phyloP scores from a whole-genome alignment of 2,329 filamentous ascomycete genomes.

The Sphaerulina vaccinii region DNA sequence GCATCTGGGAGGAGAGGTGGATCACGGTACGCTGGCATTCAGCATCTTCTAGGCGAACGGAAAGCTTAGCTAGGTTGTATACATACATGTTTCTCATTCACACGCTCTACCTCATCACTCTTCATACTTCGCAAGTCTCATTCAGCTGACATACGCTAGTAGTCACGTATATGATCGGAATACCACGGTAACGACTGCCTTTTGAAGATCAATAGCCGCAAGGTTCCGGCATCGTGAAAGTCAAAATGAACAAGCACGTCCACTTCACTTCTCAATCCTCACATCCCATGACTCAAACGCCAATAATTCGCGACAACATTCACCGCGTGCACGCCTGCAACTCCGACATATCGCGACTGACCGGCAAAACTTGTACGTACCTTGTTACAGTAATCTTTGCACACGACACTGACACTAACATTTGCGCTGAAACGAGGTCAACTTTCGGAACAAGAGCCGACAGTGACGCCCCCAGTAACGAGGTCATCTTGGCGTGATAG shows the following conservation, averaged over 20 bases:
- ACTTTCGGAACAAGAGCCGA: too few relatives aligned
- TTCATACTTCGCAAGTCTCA: too few relatives aligned
- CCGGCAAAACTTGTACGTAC: too few relatives aligned
- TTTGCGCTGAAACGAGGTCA: too few relatives aligned
- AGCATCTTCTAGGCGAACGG: not conserved
- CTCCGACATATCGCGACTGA: too few relatives aligned
- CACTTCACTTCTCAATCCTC: not conserved
- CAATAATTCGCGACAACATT: not conserved
- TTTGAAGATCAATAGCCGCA: not conserved
- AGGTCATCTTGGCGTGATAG: too few relatives aligned
- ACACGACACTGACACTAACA: too few relatives aligned
- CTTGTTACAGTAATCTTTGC: too few relatives aligned
- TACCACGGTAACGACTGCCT: too few relatives aligned
- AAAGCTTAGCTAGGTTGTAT: constrained; percentile 2
- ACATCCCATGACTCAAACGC: not conserved
- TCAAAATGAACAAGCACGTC: not conserved
- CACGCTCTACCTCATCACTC: not conserved
- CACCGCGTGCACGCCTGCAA: not conserved
- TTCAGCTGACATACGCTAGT: too few relatives aligned
- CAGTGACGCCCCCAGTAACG: too few relatives aligned
- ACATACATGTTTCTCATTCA: not conserved
- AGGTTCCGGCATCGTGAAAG: not conserved
- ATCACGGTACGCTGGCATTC: not conserved
- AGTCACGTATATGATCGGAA: too few relatives aligned
- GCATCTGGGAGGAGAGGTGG: not conserved